Conservation (phyloP, 257 asterid genomes). For the Hygrophila difformis region DNA sequence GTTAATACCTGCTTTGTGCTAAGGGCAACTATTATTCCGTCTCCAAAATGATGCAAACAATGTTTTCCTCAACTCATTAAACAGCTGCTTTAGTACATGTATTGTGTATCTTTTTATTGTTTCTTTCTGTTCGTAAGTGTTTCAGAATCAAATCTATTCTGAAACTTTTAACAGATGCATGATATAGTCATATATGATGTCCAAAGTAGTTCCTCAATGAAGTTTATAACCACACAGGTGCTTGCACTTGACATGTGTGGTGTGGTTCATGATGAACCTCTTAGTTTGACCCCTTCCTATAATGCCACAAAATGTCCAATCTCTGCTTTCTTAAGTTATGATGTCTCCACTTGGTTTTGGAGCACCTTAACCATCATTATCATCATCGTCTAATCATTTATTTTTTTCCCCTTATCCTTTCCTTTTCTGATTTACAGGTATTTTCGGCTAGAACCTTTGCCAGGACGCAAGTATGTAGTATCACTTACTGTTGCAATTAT, state of each 20-base stretch:
- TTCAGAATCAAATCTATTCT: too few species aligned
- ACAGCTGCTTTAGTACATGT: background rate
- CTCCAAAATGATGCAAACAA: background rate
- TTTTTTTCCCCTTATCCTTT: slow-evolving; percentile 1
- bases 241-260: too few species aligned
- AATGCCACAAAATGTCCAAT: slow-evolving; percentile 1
- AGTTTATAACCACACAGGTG: too few species aligned
- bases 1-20: slow-evolving; percentile 13
- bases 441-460: slow-evolving; percentile 89
- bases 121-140: too few species aligned
- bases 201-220: too few species aligned
- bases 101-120: too few species aligned
- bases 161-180: too few species aligned
- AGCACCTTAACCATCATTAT: too few species aligned
- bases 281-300: background rate
- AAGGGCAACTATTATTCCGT: background rate
- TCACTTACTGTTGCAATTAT: slow-evolving; percentile 6
- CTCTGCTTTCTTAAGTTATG: slow-evolving; percentile 1
- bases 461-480: slow-evolving; percentile 87
- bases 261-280: too few species aligned
- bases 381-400: slow-evolving; percentile 9
- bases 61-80: slow-evolving; percentile 7
- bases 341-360: slow-evolving; percentile 6
- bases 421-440: slow-evolving; percentile 48
- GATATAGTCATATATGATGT: too few species aligned